phyloP scores from a whole-genome alignment of 2,329 filamentous ascomycete genomes.

The Aciculosporium take region DNA sequence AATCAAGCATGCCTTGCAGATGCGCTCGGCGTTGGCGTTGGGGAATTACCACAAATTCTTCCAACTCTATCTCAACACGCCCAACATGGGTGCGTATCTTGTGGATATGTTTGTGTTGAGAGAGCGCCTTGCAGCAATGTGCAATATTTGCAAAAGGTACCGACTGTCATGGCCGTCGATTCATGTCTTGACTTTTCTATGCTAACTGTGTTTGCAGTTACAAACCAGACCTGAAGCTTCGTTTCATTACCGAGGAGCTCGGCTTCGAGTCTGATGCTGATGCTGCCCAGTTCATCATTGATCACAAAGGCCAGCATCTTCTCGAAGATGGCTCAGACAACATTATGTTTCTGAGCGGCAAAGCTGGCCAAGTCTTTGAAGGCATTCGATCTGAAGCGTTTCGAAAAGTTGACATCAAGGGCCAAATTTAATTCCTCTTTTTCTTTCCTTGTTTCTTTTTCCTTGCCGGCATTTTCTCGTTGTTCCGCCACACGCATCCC shows the following conservation, averaged over 20 bases:
- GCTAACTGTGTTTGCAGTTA: slow-evolving; percentile 45
- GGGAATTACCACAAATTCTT: slow-evolving; percentile 98
- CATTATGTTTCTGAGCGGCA: slow-evolving; percentile 59
- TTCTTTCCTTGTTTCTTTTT: not conserved
- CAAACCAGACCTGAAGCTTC: slow-evolving; percentile 76
- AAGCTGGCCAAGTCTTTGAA: slow-evolving; percentile 63
- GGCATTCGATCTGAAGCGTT: slow-evolving; percentile 59
- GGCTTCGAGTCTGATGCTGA: slow-evolving; percentile 88
- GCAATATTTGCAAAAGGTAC: slow-evolving; percentile 88
- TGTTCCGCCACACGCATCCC: not conserved
- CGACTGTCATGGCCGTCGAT: no score
- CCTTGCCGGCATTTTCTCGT: not conserved
- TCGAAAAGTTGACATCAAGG: slow-evolving; percentile 87
- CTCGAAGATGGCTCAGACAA: slow-evolving; percentile 64
- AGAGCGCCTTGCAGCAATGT: slow-evolving; percentile 79
- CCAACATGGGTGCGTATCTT: slow-evolving; percentile 93
- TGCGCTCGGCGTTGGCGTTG: slow-evolving; percentile 79
- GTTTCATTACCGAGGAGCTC: slow-evolving; percentile 90
- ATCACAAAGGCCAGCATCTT: slow-evolving; percentile 60
- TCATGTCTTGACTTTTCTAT: not conserved
- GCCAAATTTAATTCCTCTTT: slow-evolving; percentile 57
- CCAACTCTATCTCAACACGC: slow-evolving; percentile 83
- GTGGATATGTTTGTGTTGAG: slow-evolving; percentile 98
- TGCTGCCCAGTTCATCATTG: slow-evolving; percentile 79
- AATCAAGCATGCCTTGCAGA: slow-evolving; percentile 81